Evolutionary conservation across 2,329 filamentous ascomycete species (phyloP), one percentile per base, ranked within the genome.

Genomic region (Diaporthe ampelina): DNA sequence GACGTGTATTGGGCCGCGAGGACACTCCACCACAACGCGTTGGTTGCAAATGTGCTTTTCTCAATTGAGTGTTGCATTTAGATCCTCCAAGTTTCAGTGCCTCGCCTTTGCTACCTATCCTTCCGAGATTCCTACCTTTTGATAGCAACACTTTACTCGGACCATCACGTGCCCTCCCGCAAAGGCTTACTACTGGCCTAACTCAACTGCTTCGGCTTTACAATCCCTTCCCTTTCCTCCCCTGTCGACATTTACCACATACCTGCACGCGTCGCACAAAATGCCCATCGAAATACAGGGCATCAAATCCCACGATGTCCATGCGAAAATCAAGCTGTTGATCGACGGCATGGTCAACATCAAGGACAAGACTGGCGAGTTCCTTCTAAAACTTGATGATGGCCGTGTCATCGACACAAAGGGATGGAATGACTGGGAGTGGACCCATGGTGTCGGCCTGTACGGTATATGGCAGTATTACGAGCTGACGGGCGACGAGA

Each of bases 391-490:
- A 26, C 88, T 96, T 48, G 86, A 88, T 2, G 93, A 95, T 78
- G 94, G 94, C 73, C 89, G 92, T 48, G 86, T 95, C 67, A 95
- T 96, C 80, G 94, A 95, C 82, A 95, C 94, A 73, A 96, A 96
- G 83, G 93, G 93, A 73, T 96, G 94, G 94, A 89, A 93, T 76
- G 92, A 92, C 80, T 95, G 94, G 94, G 93, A 95, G 84, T 94
- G 93, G 92, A 95, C 93, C 1, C 93, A 95, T 81, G 93, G 94
- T 57, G 90, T 95, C 79, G 94, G 94, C 7, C 89, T 95, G 26
- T 95, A 95, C 82, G 94, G 94, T 37, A 89, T 96, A 72, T 95
- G 92, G 91, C 93, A 95, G 81, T 95, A 95, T 86, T 93, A 95
- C 83, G 90, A 91, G 74, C 84, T 95, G 77, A 94, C 92, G 0